phyloP scores from a whole-genome alignment of 805 yeast species.

The Teunomyces barrocoloradensis region DNA sequence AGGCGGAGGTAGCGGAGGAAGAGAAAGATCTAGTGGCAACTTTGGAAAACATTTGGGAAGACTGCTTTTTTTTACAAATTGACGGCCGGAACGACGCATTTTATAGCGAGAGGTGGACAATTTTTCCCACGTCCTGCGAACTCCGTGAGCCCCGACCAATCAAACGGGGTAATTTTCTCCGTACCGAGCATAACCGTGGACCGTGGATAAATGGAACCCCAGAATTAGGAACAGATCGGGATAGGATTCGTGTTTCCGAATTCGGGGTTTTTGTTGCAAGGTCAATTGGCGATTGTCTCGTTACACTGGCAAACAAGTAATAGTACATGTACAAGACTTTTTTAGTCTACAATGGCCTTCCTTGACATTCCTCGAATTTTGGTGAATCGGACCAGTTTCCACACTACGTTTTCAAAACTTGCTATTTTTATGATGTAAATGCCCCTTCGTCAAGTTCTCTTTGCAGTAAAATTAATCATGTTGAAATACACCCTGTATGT shows the following conservation, averaged over 20 bases:
- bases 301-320: too few species aligned
- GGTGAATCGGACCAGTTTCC: too few species aligned
- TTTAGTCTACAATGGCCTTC: too few species aligned
- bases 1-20: constrained; percentile 61
- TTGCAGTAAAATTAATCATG: too few species aligned
- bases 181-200: constrained; percentile 1
- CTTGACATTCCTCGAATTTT: too few species aligned
- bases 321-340: too few species aligned
- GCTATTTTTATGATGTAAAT: too few species aligned
- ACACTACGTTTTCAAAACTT: too few species aligned
- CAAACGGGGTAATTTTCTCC: constrained; percentile 1
- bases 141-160: constrained; percentile 2
- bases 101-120: neutral
- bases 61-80: constrained; percentile 1
- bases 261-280: neutral
- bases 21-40: constrained; percentile 64
- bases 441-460: too few species aligned
- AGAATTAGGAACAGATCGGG: constrained; percentile 3
- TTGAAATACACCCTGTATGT: too few species aligned
- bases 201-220: constrained; percentile 2
- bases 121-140: neutral
- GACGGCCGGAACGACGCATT: neutral
- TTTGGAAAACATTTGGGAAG: constrained; percentile 50
- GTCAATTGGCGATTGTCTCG: neutral
- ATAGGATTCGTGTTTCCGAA: neutral